A percentile compares a stretch with the other conserved stretches of the same genome.
Conservation (phyloP, 1,284 basidiomycete species). For the Volvariella volvacea region DNA sequence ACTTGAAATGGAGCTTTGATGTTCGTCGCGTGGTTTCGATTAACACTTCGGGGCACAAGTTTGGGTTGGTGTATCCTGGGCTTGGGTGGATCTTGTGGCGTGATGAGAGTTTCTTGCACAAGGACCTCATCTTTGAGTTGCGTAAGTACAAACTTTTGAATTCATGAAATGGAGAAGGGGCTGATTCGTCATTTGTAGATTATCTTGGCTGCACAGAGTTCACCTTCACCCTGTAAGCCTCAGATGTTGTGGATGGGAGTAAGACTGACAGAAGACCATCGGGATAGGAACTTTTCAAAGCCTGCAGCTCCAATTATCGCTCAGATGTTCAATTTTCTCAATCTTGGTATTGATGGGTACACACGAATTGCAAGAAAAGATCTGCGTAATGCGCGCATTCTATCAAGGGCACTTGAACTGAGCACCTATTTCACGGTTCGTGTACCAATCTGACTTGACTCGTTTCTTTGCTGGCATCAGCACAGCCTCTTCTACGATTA, state of each 20-base stretch:
- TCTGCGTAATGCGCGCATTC: conserved; percentile 55
- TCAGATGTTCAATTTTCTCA: conserved; percentile 69
- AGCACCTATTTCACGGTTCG: conserved; percentile 35
- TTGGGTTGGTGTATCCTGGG: conserved; percentile 58
- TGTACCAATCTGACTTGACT: not conserved
- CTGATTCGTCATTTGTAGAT: conserved; percentile 24
- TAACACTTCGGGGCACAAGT: conserved; percentile 66
- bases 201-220: conserved; percentile 52
- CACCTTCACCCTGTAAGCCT: conserved; percentile 36
- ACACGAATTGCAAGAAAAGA: conserved; percentile 41
- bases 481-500: not conserved
- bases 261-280: not conserved
- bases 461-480: not conserved
- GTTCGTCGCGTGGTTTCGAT: conserved; percentile 61
- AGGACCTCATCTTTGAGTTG: conserved; percentile 67
- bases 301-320: conserved; percentile 59
- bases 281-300: conserved; percentile 56
- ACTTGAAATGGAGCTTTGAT: conserved; percentile 62
- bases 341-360: conserved; percentile 37
- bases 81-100: conserved; percentile 66
- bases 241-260: too few species aligned
- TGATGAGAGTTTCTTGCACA: conserved; percentile 45
- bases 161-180: not conserved
- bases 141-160: conserved; percentile 23
- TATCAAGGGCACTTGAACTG: conserved; percentile 58